Conservation (phyloP, 2,329 filamentous ascomycete species). For the Macroventuria anomochaeta region DNA sequence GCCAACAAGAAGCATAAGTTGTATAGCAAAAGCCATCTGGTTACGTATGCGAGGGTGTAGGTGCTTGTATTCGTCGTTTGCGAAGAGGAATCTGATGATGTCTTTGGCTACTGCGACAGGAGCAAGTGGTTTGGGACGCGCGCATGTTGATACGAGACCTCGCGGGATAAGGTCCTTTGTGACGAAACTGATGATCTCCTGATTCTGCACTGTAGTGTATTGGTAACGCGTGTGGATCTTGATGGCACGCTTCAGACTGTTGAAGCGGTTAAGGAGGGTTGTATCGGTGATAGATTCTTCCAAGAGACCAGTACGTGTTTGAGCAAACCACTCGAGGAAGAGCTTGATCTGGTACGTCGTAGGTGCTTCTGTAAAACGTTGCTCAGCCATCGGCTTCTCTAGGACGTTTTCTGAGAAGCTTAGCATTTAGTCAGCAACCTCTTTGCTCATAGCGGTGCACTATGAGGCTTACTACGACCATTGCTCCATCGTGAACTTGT, state of each 20-base stretch:
- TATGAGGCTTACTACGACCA: too few species aligned
- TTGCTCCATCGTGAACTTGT: not conserved
- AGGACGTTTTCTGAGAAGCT: not conserved
- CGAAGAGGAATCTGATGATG: slow-evolving; percentile 11
- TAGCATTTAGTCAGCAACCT: not conserved
- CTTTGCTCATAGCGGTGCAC: too few species aligned
- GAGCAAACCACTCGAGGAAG: slow-evolving; percentile 12
- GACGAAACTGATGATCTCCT: slow-evolving; percentile 3
- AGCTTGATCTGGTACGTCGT: slow-evolving; percentile 1
- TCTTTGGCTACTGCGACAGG: slow-evolving; percentile 12
- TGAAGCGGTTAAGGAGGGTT: slow-evolving; percentile 9
- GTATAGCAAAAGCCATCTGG: slow-evolving; percentile 11
- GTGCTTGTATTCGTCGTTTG: slow-evolving; percentile 14
- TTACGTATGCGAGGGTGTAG: slow-evolving; percentile 5
- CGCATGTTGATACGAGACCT: slow-evolving; percentile 1
- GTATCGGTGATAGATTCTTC: slow-evolving; percentile 17
- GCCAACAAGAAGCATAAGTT: too few species aligned
- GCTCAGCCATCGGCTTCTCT: not conserved
- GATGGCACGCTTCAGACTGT: slow-evolving; percentile 14
- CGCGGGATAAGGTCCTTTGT: not conserved
- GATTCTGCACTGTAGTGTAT: too few species aligned
- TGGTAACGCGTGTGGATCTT: slow-evolving; percentile 10
- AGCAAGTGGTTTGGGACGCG: slow-evolving; percentile 11
- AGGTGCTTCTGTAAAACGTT: not conserved
- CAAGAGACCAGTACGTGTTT: slow-evolving; percentile 9